Evolutionary conservation across 23 red algal genomes (phyloP).

Genomic region (Porphyridium purpureum): DNA sequence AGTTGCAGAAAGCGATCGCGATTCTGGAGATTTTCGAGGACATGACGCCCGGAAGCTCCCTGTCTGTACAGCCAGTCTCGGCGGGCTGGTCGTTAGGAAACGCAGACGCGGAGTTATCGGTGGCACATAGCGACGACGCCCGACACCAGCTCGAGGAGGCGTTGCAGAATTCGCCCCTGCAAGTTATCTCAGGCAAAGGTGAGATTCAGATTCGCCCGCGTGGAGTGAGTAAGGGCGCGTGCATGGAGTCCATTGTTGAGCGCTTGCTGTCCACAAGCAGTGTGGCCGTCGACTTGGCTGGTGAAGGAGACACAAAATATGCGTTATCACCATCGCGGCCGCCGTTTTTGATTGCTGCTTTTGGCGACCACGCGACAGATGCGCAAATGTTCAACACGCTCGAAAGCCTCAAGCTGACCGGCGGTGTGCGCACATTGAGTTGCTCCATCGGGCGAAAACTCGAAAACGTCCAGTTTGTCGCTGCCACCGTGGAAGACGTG

Average conservation of each 20-base stretch:
- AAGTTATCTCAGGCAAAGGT: slow-evolving; percentile 72
- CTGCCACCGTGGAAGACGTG: too few relatives aligned
- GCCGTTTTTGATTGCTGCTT: slow-evolving; percentile 50
- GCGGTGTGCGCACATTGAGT: too few relatives aligned
- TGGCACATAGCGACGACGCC: slow-evolving; percentile 59
- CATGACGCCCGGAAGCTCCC: slow-evolving; percentile 65
- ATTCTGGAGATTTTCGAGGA: slow-evolving; percentile 71
- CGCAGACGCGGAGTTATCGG: slow-evolving; percentile 75
- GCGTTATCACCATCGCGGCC: too few relatives aligned
- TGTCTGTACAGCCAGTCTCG: slow-evolving; percentile 55
- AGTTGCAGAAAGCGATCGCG: slow-evolving; percentile 22
- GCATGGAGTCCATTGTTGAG: slow-evolving; percentile 25
- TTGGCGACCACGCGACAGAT: slow-evolving; percentile 85
- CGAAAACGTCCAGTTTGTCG: too few relatives aligned
- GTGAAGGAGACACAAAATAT: too few relatives aligned
- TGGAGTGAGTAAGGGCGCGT: slow-evolving; percentile 79
- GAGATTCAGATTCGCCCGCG: slow-evolving; percentile 73
- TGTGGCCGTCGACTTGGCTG: slow-evolving; percentile 4
- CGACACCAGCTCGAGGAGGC: slow-evolving; percentile 72
- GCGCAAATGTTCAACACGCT: slow-evolving; percentile 84
- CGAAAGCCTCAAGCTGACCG: slow-evolving; percentile 4
- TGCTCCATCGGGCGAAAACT: too few relatives aligned
- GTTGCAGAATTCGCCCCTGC: slow-evolving; percentile 52
- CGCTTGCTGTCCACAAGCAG: slow-evolving; percentile 3
- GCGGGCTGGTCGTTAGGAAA: slow-evolving; percentile 77